These are phyloP conservation scores for Neofusicoccum sp. DNA, from an alignment of 2,329 filamentous ascomycete species.

Conservation along the genomic window DNA sequence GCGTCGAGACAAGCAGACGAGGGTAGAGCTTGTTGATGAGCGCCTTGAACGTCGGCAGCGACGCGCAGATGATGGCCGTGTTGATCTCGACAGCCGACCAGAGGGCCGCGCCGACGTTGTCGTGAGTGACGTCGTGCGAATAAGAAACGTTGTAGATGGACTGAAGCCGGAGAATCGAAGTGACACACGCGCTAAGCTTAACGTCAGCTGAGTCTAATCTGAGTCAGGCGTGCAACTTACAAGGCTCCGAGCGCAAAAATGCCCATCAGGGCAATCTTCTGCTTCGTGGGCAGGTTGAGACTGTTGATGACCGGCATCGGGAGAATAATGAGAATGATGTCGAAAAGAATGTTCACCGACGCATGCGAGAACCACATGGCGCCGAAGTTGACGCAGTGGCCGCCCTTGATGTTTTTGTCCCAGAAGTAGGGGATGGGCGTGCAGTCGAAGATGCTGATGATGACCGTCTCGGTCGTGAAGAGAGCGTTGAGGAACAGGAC, in stretches of 20 bases:
- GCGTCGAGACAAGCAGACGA: not conserved
- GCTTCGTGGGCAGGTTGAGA: constrained; percentile 33
- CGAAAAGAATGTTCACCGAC: constrained; percentile 34
- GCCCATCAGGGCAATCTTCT: constrained; percentile 35
- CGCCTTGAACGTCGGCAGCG: constrained; percentile 28
- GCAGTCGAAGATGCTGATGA: constrained; percentile 34
- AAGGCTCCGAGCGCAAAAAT: constrained; percentile 38
- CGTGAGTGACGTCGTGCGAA: constrained; percentile 36
- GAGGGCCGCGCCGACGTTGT: constrained; percentile 36
- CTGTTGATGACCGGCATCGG: constrained; percentile 36
- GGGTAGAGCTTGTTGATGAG: not conserved
- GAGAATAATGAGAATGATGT: constrained; percentile 34
- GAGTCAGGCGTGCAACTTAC: constrained; percentile 23
- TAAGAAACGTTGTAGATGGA: constrained; percentile 34
- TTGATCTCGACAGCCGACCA: constrained; percentile 35
- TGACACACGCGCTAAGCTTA: constrained; percentile 31
- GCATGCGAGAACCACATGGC: constrained; percentile 37
- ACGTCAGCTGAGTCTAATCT: not conserved
- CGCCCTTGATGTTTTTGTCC: constrained; percentile 19
- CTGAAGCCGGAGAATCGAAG: constrained; percentile 37
- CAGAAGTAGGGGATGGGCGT: constrained; percentile 35
- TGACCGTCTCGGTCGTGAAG: constrained; percentile 29
- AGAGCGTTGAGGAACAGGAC: constrained; percentile 31
- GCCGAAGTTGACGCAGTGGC: constrained; percentile 29
- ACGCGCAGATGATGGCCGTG: constrained; percentile 35